phyloP scores from a whole-genome alignment of 352 stramenopile genomes.

The Phytophthora rubi region DNA sequence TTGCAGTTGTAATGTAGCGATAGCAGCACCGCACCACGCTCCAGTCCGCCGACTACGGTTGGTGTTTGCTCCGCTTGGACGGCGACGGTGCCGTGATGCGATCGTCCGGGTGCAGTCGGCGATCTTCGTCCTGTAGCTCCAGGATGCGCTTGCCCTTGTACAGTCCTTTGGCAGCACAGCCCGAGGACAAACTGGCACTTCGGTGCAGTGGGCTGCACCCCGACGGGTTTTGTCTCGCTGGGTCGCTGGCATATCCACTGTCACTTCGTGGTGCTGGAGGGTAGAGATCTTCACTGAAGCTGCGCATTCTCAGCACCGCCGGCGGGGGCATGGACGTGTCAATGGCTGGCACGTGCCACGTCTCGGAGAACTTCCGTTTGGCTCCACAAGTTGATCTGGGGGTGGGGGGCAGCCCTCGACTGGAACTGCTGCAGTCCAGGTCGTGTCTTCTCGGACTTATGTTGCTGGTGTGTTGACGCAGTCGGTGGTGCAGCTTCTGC shows the following conservation, averaged over 20 bases:
- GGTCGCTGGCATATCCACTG: constrained; percentile 46
- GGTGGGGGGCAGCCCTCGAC: constrained; percentile 31
- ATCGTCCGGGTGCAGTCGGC: constrained; percentile 64
- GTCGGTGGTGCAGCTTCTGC: constrained; percentile 62
- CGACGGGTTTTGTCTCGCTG: constrained; percentile 14
- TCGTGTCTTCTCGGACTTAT: constrained; percentile 76
- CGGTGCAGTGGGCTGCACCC: constrained; percentile 37
- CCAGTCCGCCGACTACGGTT: constrained; percentile 24
- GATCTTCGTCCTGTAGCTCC: constrained; percentile 80
- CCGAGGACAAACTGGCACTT: constrained; percentile 48
- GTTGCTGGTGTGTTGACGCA: constrained; percentile 56
- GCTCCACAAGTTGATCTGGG: constrained; percentile 26
- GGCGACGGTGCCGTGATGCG: constrained; percentile 46
- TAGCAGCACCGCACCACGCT: constrained; percentile 15
- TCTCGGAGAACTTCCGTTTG: constrained; percentile 38
- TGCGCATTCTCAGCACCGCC: constrained; percentile 34
- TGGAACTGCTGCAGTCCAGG: constrained; percentile 25
- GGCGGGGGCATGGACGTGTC: constrained; percentile 28
- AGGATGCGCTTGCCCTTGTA: constrained; percentile 81
- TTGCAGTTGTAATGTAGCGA: constrained; percentile 24
- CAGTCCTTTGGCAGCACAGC: constrained; percentile 36
- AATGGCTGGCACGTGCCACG: constrained; percentile 34
- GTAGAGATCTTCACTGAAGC: constrained; percentile 49
- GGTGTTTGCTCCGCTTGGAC: constrained; percentile 60
- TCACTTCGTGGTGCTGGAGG: constrained; percentile 23